Base-by-base conservation (phyloP, 805 yeast genomes). In the Metschnikowia vanudenii region DNA sequence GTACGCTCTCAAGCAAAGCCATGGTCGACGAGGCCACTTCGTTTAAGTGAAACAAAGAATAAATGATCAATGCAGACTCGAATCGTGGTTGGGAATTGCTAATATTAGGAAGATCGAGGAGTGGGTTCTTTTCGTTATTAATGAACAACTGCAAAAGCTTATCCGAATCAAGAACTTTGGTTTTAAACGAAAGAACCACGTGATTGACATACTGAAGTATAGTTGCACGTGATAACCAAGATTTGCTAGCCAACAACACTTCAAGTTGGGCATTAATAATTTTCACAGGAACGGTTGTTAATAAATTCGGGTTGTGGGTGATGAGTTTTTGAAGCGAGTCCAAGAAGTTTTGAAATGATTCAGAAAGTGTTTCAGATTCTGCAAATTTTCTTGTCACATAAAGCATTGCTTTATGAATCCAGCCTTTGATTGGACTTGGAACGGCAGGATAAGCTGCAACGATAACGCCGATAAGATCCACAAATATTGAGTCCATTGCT, bases 311-410 rank as follows among this genome's bases (percentile, higher is more conserved):
- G 4, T 39, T 34, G 2, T 22, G 16, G 6, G 32, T 50, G n/a
- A 54, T 6, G 16, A 62, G 51, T 1, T 40, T 44, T n/a, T 53
- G 51, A 28, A 67, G 48, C 3, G 56, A 43, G 1, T 30, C 37
- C 37, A 69, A 50, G 46, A 82, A 60, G 0, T 47, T 41, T 28
- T 64, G 60, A 45, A 78, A 64, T 11, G 66, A 57, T 2, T 31
- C 40, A 0, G 71, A 62, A 22, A 67, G 49, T 3, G 39, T 40
- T 1, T 47, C 40, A 3, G 69, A 61, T 55, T 84, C 87, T 1
- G 91, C 82, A 50, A 84, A 71, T 49, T 75, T 71, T 53, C 80
- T 84, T 8, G 91, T 86, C 41, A 84, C 70, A 56, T 78, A 83
- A 5, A 87, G 60, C 49, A 78, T 67, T 6, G 82, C 70, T 51